Percentiles rank a stretch among this genome's conserved stretches.
phyloP scores from a whole-genome alignment of 2,329 filamentous ascomycete species.

The Chlorencoelia australis region DNA sequence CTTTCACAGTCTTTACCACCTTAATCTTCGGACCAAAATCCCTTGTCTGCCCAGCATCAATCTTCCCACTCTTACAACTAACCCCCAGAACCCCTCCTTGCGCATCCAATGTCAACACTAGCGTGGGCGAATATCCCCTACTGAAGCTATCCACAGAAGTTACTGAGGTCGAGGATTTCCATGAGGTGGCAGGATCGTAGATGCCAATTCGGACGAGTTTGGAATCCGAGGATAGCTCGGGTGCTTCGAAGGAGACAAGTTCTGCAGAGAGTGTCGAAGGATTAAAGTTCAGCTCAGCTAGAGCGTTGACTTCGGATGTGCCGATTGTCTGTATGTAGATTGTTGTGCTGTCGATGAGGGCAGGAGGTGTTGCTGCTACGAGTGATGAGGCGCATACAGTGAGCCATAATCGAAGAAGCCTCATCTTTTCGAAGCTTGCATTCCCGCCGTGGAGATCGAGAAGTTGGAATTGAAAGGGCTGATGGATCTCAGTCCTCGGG shows the following conservation, averaged over 20 bases:
- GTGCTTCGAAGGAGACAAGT: conserved; percentile 45
- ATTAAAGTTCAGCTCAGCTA: conserved; percentile 49
- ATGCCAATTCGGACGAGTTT: conserved; percentile 46
- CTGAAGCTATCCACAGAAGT: conserved; percentile 46
- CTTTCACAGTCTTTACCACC: conserved; percentile 37
- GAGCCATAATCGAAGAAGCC: too few species aligned
- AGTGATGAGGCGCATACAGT: conserved; percentile 27
- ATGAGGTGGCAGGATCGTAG: conserved; percentile 40
- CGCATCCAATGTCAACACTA: conserved; percentile 42
- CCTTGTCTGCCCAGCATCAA: conserved; percentile 54
- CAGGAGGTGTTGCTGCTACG: too few species aligned
- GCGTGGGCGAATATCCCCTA: conserved; percentile 49
- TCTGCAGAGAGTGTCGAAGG: conserved; percentile 33
- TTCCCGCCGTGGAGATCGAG: too few species aligned
- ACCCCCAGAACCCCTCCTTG: conserved; percentile 39
- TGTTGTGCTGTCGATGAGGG: conserved; percentile 28
- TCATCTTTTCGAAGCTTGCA: too few species aligned
- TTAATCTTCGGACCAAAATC: conserved; percentile 53
- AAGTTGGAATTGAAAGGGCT: too few species aligned
- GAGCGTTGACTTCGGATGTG: conserved; percentile 36
- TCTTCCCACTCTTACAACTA: conserved; percentile 42
- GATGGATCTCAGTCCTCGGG: too few species aligned
- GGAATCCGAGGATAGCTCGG: conserved; percentile 37
- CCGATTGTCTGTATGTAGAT: conserved; percentile 24
- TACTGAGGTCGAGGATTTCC: conserved; percentile 46